Evolutionary conservation across 2,329 filamentous ascomycete genomes (phyloP).

Genomic region (Chrysosporium keratinophilum): DNA sequence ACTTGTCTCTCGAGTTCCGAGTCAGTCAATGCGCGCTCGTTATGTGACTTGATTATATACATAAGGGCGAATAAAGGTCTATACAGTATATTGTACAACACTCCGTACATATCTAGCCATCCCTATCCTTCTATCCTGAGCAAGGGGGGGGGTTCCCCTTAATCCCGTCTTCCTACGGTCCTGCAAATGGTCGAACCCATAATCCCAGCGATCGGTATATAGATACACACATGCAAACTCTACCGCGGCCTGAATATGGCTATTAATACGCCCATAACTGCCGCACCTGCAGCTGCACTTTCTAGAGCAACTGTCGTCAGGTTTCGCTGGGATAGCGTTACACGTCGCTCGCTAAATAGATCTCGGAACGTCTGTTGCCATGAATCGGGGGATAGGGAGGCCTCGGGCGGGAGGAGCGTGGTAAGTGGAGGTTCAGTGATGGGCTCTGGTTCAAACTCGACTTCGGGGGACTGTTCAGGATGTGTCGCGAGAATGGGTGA

Average conservation of each 20-base stretch:
- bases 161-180: too few relatives aligned
- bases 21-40: too few relatives aligned
- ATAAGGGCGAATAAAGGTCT: too few relatives aligned
- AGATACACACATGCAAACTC: slow-evolving; percentile 7
- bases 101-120: too few relatives aligned
- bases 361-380: slow-evolving; percentile 47
- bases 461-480: background rate
- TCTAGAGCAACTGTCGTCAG: slow-evolving; percentile 60
- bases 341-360: slow-evolving; percentile 54
- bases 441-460: background rate
- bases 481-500: slow-evolving; percentile 3
- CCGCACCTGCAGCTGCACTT: slow-evolving; percentile 56
- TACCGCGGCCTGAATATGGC: slow-evolving; percentile 41
- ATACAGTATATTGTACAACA: too few relatives aligned
- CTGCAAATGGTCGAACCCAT: too few relatives aligned
- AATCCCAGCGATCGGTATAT: too few relatives aligned
- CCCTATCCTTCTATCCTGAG: too few relatives aligned
- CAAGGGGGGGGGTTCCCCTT: too few relatives aligned
- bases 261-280: slow-evolving; percentile 45
- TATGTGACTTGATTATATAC: too few relatives aligned
- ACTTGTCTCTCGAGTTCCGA: too few relatives aligned
- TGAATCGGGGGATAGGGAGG: slow-evolving; percentile 27
- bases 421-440: slow-evolving; percentile 19
- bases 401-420: slow-evolving; percentile 19
- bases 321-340: slow-evolving; percentile 58